Evolutionary conservation across 345 rosid species (phyloP), one percentile per base, ranked within the genome.

Genomic region (Eucalyptus regnans): DNA sequence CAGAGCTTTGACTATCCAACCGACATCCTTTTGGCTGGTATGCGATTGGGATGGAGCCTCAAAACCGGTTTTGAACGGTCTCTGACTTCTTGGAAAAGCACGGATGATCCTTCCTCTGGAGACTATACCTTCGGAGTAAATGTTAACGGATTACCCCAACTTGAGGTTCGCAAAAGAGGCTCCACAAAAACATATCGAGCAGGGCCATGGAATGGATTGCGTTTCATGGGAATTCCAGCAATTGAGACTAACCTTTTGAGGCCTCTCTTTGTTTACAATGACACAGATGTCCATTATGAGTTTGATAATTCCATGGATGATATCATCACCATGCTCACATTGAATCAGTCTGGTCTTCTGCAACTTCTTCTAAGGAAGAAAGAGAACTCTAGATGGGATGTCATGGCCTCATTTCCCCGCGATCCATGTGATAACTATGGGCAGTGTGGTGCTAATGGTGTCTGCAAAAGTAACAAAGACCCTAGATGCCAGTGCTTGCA

Each of bases 1-100:
- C 93, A 93, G 89, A 94, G 95, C 86, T 94, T 95, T 87, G 95
- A 94, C 56, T 60, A 91, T 54, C 96, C 95, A 33, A 89, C 92
- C 1, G 91, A 95, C 79, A 90, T 91, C 58, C 49, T 92, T 44
- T 89, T 93, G 33, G 90, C 94, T 2, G 93, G 88, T 58, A 94
- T 95, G 96, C 92, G 90, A 80, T 31, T 93, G 22, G 95, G 96
- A 11, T 88, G 90, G 91, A 89, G 84, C 86, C 86, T 50, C 29
- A 33, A 62, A 50, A 50, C 87, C 2, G 88, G 89, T 31, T 6
- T 64, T 4, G 86, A 89, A 27, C 48, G 90, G 80, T 33, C 14
- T 46, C 12, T 91, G 31, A 87, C 86, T 29, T 91, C 95, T 6
- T 94, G 96, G 96, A 91, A 49, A 66, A 90, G 84, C 50, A 13